Evolutionary conservation across 495 filamentous ascomycete genomes (phyloP).

Genomic region (Sphaerosporella brunnea): DNA sequence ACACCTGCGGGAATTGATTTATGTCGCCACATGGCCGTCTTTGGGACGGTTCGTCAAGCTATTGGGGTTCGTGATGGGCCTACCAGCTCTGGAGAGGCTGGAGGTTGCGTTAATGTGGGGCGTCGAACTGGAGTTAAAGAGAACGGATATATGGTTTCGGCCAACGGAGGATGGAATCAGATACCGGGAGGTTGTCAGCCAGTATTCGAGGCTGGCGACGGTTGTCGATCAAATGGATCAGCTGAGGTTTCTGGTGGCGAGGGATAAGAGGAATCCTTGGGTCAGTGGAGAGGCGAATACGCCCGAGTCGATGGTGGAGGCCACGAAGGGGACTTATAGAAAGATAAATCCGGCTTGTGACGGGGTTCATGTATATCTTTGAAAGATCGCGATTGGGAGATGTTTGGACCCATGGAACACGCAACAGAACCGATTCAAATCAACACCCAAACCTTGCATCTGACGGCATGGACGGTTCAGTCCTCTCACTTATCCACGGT

Average conservation of each 20-base stretch:
- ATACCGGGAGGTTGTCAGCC: constrained; percentile 4
- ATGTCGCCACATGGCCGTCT: constrained; percentile 15
- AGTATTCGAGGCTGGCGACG: constrained; percentile 2
- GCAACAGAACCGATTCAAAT: too few relatives aligned
- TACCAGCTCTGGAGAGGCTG: constrained; percentile 7
- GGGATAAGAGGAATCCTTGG: not conserved
- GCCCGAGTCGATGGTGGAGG: not conserved
- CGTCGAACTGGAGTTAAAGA: constrained; percentile 14
- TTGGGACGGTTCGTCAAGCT: constrained; percentile 13
- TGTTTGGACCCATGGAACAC: too few relatives aligned
- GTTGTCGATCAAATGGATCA: constrained; percentile 4
- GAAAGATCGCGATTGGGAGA: too few relatives aligned
- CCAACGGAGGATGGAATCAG: constrained; percentile 9
- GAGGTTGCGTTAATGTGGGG: constrained; percentile 16
- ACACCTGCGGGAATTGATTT: constrained; percentile 8
- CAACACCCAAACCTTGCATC: too few relatives aligned
- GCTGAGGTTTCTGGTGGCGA: not conserved
- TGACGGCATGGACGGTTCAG: too few relatives aligned
- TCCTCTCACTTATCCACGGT: too few relatives aligned
- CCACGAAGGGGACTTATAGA: not conserved
- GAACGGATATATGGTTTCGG: constrained; percentile 11
- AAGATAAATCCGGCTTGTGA: not conserved
- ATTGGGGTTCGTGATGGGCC: constrained; percentile 11
- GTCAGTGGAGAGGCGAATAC: too few relatives aligned
- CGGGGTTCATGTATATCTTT: not conserved